Conservation (phyloP, 2,329 filamentous ascomycete species). For the Cercospora janseana region DNA sequence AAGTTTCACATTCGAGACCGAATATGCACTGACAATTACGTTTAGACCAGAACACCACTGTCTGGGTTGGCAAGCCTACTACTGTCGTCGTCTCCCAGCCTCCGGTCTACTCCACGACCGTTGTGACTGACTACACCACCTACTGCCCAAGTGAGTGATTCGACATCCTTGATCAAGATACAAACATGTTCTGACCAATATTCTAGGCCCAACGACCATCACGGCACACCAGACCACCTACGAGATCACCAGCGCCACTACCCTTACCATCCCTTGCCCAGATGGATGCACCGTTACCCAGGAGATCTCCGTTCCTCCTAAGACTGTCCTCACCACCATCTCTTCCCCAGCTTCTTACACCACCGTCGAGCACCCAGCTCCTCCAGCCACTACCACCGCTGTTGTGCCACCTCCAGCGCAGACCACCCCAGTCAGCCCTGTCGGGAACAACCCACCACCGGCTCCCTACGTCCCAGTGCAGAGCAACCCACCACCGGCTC, state of each 20-base stretch:
- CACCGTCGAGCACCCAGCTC: constrained; percentile 1
- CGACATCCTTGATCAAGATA: too few species aligned
- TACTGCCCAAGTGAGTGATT: too few species aligned
- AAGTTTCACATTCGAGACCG: neutral
- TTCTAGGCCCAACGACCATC: constrained; percentile 61
- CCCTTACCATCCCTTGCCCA: constrained; percentile 8
- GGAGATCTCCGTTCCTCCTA: neutral
- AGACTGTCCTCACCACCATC: neutral
- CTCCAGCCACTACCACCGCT: neutral
- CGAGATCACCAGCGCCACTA: constrained; percentile 54
- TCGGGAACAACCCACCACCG: neutral
- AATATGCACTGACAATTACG: neutral
- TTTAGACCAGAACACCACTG: neutral
- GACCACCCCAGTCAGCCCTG: neutral
- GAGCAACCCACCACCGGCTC: neutral
- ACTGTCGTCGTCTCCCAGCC: neutral
- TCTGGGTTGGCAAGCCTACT: neutral
- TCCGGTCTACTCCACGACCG: neutral
- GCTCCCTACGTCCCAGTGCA: neutral
- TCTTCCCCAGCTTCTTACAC: neutral
- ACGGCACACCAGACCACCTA: constrained; percentile 65
- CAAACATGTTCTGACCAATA: too few species aligned
- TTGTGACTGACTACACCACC: constrained; percentile 59
- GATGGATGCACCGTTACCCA: constrained; percentile 15
- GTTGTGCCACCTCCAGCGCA: neutral